A percentile compares a stretch with the other conserved stretches of the same genome.
Conservation (phyloP, 2,329 filamentous ascomycete genomes). For the Neurospora sp. region DNA sequence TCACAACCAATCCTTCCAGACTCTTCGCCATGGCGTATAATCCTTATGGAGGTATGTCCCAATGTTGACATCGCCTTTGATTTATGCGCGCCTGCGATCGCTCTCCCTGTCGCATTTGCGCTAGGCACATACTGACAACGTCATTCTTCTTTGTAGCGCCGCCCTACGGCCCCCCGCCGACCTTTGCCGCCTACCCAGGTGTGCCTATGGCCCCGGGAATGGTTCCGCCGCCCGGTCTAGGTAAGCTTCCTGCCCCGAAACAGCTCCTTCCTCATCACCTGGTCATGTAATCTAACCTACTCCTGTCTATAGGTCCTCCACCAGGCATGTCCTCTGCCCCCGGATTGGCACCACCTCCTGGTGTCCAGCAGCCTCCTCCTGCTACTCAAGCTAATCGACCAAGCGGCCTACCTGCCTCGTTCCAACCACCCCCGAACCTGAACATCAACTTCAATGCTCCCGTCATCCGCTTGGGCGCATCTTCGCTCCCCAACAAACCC, state of each 20-base stretch:
- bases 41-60: slow-evolving; percentile 44
- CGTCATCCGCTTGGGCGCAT: slow-evolving; percentile 83
- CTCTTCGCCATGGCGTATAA: slow-evolving; percentile 44
- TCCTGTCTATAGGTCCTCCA: slow-evolving; percentile 48
- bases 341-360: slow-evolving; percentile 69
- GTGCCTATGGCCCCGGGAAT: slow-evolving; percentile 53
- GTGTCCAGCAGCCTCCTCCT: slow-evolving; percentile 62
- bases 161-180: slow-evolving; percentile 65
- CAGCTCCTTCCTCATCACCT: background rate
- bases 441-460: slow-evolving; percentile 98
- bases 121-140: slow-evolving; percentile 7
- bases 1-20: background rate
- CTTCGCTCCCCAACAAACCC: slow-evolving; percentile 51
- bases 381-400: slow-evolving; percentile 69
- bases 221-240: slow-evolving; percentile 73
- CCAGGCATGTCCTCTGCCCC: slow-evolving; percentile 74
- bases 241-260: slow-evolving; percentile 37
- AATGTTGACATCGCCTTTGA: background rate
- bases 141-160: slow-evolving; percentile 28
- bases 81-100: background rate
- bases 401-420: slow-evolving; percentile 69
- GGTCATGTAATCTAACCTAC: slow-evolving; percentile 9
- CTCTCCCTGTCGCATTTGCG: background rate
- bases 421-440: slow-evolving; percentile 83
- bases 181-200: slow-evolving; percentile 62